These are phyloP conservation scores for Xylaria palmicola DNA, from an alignment of 495 filamentous ascomycete genomes.

Conservation along the genomic window DNA sequence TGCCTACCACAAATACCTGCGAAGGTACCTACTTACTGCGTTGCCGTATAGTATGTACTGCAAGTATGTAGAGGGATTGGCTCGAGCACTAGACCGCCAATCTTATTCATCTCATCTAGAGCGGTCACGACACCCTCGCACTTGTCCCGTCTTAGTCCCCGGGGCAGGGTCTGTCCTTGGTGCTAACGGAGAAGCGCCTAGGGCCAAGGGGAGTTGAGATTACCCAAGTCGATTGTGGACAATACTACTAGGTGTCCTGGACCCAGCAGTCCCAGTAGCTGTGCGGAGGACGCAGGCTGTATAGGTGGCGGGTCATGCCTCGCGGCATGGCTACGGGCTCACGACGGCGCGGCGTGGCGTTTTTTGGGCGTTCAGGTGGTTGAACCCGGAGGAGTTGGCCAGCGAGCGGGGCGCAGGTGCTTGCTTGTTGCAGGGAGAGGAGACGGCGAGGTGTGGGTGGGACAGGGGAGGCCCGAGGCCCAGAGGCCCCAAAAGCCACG, in stretches of 20 bases:
- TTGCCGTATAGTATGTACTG: too few relatives aligned
- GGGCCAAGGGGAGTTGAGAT: neutral
- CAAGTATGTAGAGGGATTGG: neutral
- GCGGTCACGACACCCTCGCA: neutral
- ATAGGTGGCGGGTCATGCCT: neutral
- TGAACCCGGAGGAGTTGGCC: too few relatives aligned
- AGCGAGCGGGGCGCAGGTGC: neutral
- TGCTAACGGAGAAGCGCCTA: neutral
- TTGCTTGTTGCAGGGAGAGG: too few relatives aligned
- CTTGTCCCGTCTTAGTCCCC: neutral
- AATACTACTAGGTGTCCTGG: too few relatives aligned
- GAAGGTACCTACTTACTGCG: too few relatives aligned
- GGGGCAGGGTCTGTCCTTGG: neutral
- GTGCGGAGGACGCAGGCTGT: neutral
- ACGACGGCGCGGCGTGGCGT: conserved; percentile 4
- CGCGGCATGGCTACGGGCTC: neutral
- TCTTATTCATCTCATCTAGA: conserved; percentile 10
- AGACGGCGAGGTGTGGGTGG: neutral
- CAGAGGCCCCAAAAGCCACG: too few relatives aligned
- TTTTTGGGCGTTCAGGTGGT: neutral
- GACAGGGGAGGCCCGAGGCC: conserved; percentile 6
- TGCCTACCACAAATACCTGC: too few relatives aligned
- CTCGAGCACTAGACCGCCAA: conserved; percentile 6
- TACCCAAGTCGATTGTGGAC: too few relatives aligned
- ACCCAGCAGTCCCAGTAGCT: too few relatives aligned